A percentile compares a stretch with the other conserved stretches of the same genome.
Evolutionary conservation across 306 rosid species (phyloP).

Genomic region (Myrica gale): DNA sequence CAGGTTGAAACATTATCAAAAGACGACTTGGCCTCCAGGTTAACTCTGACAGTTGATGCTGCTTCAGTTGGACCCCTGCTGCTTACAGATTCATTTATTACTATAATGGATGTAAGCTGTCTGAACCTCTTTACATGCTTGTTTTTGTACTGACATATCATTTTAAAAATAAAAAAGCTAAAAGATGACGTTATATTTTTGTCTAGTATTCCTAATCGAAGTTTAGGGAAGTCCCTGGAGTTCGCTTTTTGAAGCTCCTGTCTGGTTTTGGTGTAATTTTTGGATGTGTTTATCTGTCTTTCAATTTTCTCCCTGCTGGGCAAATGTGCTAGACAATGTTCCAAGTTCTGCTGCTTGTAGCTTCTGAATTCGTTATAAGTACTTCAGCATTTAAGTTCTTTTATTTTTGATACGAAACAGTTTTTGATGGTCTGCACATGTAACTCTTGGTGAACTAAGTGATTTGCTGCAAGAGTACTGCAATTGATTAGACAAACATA

Average conservation of each 20-base stretch:
- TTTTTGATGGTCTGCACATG: background rate
- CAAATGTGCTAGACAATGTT: constrained; percentile 5
- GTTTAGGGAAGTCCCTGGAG: constrained; percentile 13
- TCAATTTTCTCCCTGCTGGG: background rate
- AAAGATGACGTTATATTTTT: background rate
- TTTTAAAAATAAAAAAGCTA: constrained; percentile 2
- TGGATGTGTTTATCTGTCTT: no score
- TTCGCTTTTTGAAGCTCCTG: constrained; percentile 9
- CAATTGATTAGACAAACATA: background rate
- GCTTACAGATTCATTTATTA: constrained; percentile 79
- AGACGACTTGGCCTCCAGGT: constrained; percentile 93
- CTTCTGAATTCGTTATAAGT: constrained; percentile 5
- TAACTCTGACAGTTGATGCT: constrained; percentile 83
- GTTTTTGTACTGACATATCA: constrained; percentile 9
- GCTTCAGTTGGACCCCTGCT: constrained; percentile 84
- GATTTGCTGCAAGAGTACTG: background rate
- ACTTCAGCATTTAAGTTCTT: background rate
- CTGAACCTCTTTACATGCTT: constrained; percentile 25
- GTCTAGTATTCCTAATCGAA: constrained; percentile 6
- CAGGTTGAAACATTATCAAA: constrained; percentile 93
- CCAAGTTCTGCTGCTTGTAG: constrained; percentile 13
- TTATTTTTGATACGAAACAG: background rate
- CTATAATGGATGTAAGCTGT: constrained; percentile 91
- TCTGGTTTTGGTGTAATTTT: background rate
- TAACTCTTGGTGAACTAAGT: background rate